These are phyloP conservation scores for Dentiscutata heterogama DNA, from an alignment of 371 early-diverging fungal genomes.

Conservation along the genomic window DNA sequence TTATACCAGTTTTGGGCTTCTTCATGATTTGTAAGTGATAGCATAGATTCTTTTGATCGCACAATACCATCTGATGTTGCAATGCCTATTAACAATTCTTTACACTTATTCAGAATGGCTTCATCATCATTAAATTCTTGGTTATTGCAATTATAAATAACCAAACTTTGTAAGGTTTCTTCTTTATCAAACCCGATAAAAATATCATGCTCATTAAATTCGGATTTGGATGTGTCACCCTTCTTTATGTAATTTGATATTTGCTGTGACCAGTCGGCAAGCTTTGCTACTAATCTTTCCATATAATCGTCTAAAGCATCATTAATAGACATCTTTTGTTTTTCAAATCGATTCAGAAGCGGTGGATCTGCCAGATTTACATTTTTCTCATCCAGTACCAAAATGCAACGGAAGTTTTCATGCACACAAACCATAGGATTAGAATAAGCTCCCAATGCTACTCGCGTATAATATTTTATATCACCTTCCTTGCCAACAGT, in stretches of 20 bases:
- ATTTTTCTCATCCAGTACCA: conserved; percentile 42
- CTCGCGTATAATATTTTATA: conserved; percentile 36
- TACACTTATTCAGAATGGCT: conserved; percentile 16
- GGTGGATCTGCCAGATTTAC: conserved; percentile 35
- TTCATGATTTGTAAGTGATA: not conserved
- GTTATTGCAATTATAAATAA: conserved; percentile 12
- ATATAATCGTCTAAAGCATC: conserved; percentile 27
- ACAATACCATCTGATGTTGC: conserved; percentile 37
- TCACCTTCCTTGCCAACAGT: conserved; percentile 28
- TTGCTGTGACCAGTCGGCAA: not conserved
- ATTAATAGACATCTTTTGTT: conserved; percentile 31
- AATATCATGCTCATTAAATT: conserved; percentile 38
- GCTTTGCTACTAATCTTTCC: not conserved
- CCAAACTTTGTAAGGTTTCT: conserved; percentile 42
- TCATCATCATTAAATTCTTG: not conserved
- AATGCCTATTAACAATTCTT: conserved; percentile 20
- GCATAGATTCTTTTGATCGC: not conserved
- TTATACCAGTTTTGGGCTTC: not conserved
- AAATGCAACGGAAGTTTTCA: conserved; percentile 37
- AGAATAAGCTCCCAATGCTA: conserved; percentile 38
- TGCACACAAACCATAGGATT: conserved; percentile 39
- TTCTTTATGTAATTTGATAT: not conserved
- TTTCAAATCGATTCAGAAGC: conserved; percentile 44
- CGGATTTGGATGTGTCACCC: not conserved
- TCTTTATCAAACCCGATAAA: conserved; percentile 44